Evolutionary conservation across 768 basidiomycete genomes (phyloP), one percentile per base, ranked within the genome.

Genomic region (Termitomyces sp.): DNA sequence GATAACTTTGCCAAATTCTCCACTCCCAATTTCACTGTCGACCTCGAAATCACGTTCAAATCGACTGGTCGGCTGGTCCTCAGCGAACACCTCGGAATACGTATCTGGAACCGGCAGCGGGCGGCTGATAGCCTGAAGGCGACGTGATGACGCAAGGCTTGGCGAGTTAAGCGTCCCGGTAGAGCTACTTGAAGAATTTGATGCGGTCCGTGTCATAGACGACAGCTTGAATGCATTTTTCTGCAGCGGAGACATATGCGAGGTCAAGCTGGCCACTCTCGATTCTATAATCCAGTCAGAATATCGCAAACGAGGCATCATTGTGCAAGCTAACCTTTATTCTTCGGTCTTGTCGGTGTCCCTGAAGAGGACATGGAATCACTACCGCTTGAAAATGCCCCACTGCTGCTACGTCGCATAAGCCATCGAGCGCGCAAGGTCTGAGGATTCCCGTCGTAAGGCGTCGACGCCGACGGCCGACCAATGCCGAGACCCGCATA

Each of bases 1-100:
- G 76, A 94, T 89, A 20, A 94, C 96, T 68, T 89, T 89, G 31
- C 95, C 95, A 74, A 98, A 98, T 70, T 94, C 93, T 14, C 96
- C 96, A 56, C 87, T 88, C 5, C 96, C 96, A 11, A 98, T 79
- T 68, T 88, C 85, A 60, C 91, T 89, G 46, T 94, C 76, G 67
- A 92, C 86, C 9, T 85, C 78, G 70, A 95, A 98, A 48, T 92
- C 86, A 62, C 82, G 85, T 69, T 92, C 90, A 62, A 96, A 94
- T 54, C 83, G 83, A 20, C 89, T 86, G 17, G 50, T 34, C 9
- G 80, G 74, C 58, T 82, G 80, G 58, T 83, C 83, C 52, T 86
- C 81, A 55, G 72, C 70, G 57, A 76, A 76, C 37, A 77, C 68
- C 52, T 77, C 78, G 31, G 78, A 79, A 55, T 74, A 72, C 34